Conservation (phyloP, 345 rosid genomes). For the Ailanthus altissimus region DNA sequence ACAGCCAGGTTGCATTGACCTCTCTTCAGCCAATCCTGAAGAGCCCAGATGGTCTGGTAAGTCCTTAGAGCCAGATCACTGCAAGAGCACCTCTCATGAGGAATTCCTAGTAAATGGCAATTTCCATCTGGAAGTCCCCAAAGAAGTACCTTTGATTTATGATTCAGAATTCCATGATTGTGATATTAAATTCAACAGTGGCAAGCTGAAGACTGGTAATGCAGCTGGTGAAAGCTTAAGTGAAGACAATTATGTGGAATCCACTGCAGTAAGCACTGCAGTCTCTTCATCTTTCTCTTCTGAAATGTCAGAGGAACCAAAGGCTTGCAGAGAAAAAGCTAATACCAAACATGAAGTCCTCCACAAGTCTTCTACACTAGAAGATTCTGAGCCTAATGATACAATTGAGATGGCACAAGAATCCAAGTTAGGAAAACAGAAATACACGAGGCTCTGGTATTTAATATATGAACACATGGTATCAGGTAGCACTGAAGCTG, state of each 20-base stretch:
- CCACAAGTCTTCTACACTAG: slow-evolving; percentile 24
- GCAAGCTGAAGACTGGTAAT: slow-evolving; percentile 1
- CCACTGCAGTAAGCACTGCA: slow-evolving; percentile 3
- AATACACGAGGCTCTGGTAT: slow-evolving; percentile 65
- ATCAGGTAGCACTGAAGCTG: slow-evolving; percentile 47
- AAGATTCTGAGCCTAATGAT: slow-evolving; percentile 24
- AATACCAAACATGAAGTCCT: slow-evolving; percentile 15
- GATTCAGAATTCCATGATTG: slow-evolving; percentile 19
- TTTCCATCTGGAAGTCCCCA: background rate
- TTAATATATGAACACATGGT: slow-evolving; percentile 77
- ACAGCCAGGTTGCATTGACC: slow-evolving; percentile 1
- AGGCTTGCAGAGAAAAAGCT: slow-evolving; percentile 31
- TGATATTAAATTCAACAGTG: slow-evolving; percentile 12
- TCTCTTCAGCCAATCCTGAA: slow-evolving; percentile 5
- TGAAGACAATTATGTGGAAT: background rate
- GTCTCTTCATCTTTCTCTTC: slow-evolving; percentile 16
- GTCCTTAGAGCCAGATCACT: slow-evolving; percentile 21
- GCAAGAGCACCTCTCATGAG: slow-evolving; percentile 13
- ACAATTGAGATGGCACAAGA: slow-evolving; percentile 32
- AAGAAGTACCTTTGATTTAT: slow-evolving; percentile 14
- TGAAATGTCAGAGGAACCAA: slow-evolving; percentile 18
- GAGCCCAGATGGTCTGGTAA: slow-evolving; percentile 11
- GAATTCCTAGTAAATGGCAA: slow-evolving; percentile 12
- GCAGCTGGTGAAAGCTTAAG: slow-evolving; percentile 25
- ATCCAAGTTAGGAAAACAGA: slow-evolving; percentile 49